Evolutionary conservation across 2,329 filamentous ascomycete species (phyloP).

Genomic region (Rhynchosporium graminicola): DNA sequence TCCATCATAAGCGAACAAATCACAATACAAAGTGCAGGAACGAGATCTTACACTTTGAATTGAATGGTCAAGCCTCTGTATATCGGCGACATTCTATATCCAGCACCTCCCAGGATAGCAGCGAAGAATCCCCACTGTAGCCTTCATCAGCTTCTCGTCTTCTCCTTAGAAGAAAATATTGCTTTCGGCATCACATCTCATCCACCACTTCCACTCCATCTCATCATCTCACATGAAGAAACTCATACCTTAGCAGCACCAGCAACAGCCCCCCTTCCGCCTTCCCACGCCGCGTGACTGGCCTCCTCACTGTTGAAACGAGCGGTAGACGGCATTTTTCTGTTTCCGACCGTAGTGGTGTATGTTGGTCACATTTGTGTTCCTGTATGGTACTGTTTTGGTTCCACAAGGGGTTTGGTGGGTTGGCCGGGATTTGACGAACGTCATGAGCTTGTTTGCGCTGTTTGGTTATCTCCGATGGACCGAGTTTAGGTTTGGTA

Average conservation of each 20-base stretch:
- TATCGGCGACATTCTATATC: slow-evolving; percentile 66
- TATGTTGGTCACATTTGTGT: slow-evolving; percentile 21
- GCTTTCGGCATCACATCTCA: neutral
- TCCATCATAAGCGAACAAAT: neutral
- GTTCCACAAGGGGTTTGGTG: neutral
- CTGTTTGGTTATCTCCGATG: slow-evolving; percentile 5
- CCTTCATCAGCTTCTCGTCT: slow-evolving; percentile 18
- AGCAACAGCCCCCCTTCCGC: slow-evolving; percentile 63
- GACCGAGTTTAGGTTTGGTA: neutral
- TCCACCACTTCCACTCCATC: neutral
- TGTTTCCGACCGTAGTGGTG: neutral
- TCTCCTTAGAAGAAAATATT: no score
- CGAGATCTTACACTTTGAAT: slow-evolving; percentile 66
- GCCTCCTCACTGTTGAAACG: slow-evolving; percentile 66
- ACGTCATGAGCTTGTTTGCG: slow-evolving; percentile 26
- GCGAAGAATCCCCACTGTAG: slow-evolving; percentile 66
- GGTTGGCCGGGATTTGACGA: slow-evolving; percentile 2
- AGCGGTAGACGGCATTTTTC: slow-evolving; percentile 54
- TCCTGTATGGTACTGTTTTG: neutral
- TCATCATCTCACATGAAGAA: neutral
- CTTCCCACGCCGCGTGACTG: slow-evolving; percentile 70
- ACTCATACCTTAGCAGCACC: slow-evolving; percentile 64
- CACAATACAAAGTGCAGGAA: neutral
- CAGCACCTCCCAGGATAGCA: slow-evolving; percentile 61
- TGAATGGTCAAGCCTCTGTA: slow-evolving; percentile 73